Percentiles rank a stretch among this genome's conserved stretches.
Evolutionary conservation across 208 protist genomes (phyloP).

Genomic region (Trichomonas tenax): DNA sequence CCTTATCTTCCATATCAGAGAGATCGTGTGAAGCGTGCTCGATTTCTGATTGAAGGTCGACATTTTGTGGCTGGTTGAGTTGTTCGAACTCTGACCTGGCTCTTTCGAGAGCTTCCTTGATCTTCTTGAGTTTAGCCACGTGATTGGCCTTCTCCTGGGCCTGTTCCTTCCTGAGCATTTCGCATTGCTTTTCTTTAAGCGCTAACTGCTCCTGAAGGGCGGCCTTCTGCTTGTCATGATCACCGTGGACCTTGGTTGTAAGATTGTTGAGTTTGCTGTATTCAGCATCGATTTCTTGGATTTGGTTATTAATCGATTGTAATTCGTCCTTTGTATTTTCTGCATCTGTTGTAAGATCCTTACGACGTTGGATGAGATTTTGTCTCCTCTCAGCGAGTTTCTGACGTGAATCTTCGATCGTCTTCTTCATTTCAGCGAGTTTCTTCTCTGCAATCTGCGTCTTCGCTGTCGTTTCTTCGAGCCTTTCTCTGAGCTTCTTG

Average conservation of each 20-base stretch:
- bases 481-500: not conserved
- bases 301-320: not conserved
- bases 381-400: not conserved
- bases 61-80: not conserved
- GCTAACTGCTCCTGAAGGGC: not conserved
- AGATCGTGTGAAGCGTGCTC: not conserved
- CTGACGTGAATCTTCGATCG: not conserved
- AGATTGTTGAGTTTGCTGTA: not conserved
- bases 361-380: not conserved
- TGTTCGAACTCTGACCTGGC: not conserved
- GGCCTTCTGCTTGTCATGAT: not conserved
- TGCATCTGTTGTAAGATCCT: not conserved
- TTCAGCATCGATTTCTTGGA: not conserved
- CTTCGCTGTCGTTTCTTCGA: not conserved
- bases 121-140: not conserved
- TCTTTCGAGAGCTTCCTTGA: not conserved
- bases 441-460: not conserved
- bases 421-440: not conserved
- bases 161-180: not conserved
- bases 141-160: not conserved
- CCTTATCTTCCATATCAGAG: not conserved
- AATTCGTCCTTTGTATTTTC: not conserved
- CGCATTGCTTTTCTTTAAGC: not conserved
- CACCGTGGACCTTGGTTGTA: not conserved
- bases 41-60: not conserved